Evolutionary conservation across 2,329 filamentous ascomycete species (phyloP).

Genomic region (Drechslerella coelobrocha): DNA sequence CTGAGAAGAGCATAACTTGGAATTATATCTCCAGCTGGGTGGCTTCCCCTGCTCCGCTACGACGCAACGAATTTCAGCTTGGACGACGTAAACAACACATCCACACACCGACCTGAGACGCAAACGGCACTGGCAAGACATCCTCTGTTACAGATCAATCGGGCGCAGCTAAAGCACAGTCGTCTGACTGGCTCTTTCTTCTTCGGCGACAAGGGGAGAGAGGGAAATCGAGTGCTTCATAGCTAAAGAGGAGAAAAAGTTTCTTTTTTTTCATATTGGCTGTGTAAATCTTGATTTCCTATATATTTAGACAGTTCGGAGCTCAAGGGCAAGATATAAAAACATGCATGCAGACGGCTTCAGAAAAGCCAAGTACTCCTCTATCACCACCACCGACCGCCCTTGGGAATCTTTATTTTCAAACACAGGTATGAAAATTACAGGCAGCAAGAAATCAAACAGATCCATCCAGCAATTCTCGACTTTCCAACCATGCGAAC

Average conservation of each 20-base stretch:
- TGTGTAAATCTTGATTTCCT: not conserved
- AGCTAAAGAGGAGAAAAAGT: conserved; percentile 5
- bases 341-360: not conserved
- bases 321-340: not conserved
- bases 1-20: not conserved
- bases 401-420: conserved; percentile 10
- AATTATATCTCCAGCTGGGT: not conserved
- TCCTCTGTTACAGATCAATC: not conserved
- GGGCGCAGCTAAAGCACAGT: conserved; percentile 2
- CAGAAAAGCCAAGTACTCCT: not conserved
- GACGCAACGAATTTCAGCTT: no score
- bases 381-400: conserved; percentile 3
- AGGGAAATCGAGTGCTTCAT: conserved; percentile 1
- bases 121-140: conserved; percentile 18
- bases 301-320: not conserved
- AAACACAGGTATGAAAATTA: conserved; percentile 2
- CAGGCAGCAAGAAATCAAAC: not conserved
- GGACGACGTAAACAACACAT: conserved; percentile 32
- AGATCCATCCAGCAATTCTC: not conserved
- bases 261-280: not conserved
- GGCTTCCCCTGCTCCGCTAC: not conserved
- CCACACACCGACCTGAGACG: conserved; percentile 5
- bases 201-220: not conserved
- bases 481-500: not conserved
- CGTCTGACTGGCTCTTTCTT: conserved; percentile 17